phyloP scores from a whole-genome alignment of 352 stramenopile genomes.

The Phytopythium aichiense region DNA sequence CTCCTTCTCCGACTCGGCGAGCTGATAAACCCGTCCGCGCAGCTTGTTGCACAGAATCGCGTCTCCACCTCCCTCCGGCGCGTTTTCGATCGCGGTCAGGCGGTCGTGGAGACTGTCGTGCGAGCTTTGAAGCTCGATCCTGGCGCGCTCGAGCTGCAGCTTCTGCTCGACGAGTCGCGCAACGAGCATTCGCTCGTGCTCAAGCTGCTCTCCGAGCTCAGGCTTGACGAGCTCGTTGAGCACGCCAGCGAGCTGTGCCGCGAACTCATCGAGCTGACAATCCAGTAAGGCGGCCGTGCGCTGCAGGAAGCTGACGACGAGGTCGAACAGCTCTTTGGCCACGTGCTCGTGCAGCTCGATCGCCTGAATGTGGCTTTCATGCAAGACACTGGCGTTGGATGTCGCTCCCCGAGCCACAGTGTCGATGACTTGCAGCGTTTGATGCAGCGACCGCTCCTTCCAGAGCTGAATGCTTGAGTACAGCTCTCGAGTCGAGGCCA shows the following conservation, averaged over 20 bases:
- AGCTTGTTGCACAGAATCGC: slow-evolving; percentile 53
- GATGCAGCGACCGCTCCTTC: slow-evolving; percentile 57
- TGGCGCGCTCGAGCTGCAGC: slow-evolving; percentile 15
- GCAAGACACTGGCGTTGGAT: neutral
- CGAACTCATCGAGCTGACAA: slow-evolving; percentile 29
- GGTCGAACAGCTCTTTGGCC: slow-evolving; percentile 31
- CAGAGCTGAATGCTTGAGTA: slow-evolving; percentile 44
- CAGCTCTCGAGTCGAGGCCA: slow-evolving; percentile 8
- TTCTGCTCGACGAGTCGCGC: slow-evolving; percentile 31
- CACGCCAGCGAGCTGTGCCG: slow-evolving; percentile 16
- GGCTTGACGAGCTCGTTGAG: slow-evolving; percentile 29
- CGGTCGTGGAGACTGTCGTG: slow-evolving; percentile 24
- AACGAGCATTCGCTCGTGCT: slow-evolving; percentile 18
- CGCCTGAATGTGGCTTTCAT: slow-evolving; percentile 45
- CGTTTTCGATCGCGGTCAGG: slow-evolving; percentile 33
- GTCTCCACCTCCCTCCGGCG: slow-evolving; percentile 34
- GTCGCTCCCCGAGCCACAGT: neutral
- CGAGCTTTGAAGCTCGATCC: slow-evolving; percentile 12
- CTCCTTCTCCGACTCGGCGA: slow-evolving; percentile 18
- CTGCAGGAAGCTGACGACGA: slow-evolving; percentile 20
- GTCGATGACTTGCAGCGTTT: slow-evolving; percentile 46
- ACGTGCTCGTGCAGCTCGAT: slow-evolving; percentile 55
- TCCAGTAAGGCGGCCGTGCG: slow-evolving; percentile 16
- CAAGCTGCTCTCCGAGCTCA: slow-evolving; percentile 35
- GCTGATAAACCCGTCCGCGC: slow-evolving; percentile 20